Evolutionary conservation across 148 eudicot genomes (phyloP), one percentile per base, ranked within the genome.

Genomic region (Talinum fruticosum): DNA sequence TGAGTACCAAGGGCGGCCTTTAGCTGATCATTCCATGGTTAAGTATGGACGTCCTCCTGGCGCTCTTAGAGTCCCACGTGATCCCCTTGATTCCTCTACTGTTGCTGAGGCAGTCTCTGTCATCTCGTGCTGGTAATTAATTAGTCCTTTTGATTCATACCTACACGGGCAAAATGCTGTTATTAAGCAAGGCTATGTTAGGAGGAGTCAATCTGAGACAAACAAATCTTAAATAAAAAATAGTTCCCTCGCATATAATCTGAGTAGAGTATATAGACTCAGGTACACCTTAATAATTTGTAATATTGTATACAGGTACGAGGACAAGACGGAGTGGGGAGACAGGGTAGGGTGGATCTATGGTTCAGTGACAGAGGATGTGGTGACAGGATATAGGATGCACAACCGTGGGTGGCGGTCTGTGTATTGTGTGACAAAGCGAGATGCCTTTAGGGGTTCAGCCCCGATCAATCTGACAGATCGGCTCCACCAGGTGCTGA

Each of bases 401-500:
- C 98, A 95, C 83, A 95, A 95, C 62, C 89, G 97, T 3, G 97
- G 98, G 5, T 95, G 98, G 98, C 87, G 98, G 0, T 95, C 98
- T 0, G 85, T 95, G n/a, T 95, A 95, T 82, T 95, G 98, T 72
- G 80, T 95, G 38, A 95, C 97, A 23, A 92, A 89, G 74, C 87
- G 97, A 13, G 98, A 95, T 29, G 96, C 98, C 24, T 95, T 95
- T 66, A 87, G 90, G 14, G 98, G 98, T 0, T 88, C 96, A 0
- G 98, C 98, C 62, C 98, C 98, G 0, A 95, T 95, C 45, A 95
- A 95, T 24, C 84, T 95, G 6, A 90, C 98, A 0, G 98, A 95
- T 33, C 62, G 97, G 61, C 96, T 95, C n/a, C 98, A 95, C 79
- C 98, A 95, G 61, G 98, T 95, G 75, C 94, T 95, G 8, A 82